A percentile compares a stretch with the other conserved stretches of the same genome.
phyloP scores from a whole-genome alignment of 208 protist species.

The Blechomonas ayalai region DNA sequence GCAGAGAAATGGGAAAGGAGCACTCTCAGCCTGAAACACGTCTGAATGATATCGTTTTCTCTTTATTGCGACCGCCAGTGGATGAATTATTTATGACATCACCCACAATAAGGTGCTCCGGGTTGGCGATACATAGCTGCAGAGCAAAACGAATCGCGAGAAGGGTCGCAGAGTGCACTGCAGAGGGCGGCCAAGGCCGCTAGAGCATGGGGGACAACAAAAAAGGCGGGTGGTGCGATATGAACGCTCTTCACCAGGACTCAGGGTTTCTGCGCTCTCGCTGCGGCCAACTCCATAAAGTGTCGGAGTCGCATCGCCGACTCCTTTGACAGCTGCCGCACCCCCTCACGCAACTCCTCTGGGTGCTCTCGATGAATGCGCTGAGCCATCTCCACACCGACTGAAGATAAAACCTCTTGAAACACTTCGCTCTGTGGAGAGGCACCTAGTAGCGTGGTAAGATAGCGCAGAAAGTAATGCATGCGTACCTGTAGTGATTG shows the following conservation, averaged over 20 bases:
- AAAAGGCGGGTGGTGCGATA: too few relatives aligned
- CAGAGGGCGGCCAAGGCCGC: too few relatives aligned
- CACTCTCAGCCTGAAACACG: neutral
- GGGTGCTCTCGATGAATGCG: constrained; percentile 23
- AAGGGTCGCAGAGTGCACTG: too few relatives aligned
- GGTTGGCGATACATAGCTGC: too few relatives aligned
- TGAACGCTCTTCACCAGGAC: too few relatives aligned
- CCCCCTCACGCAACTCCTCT: constrained; percentile 27
- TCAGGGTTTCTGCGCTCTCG: neutral
- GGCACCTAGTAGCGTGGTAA: constrained; percentile 3
- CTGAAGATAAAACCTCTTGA: constrained; percentile 11
- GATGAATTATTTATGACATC: too few relatives aligned
- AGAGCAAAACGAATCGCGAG: too few relatives aligned
- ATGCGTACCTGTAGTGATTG: constrained; percentile 1
- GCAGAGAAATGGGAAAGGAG: too few relatives aligned
- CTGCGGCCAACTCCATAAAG: constrained; percentile 45
- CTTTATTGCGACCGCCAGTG: too few relatives aligned
- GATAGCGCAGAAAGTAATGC: constrained; percentile 5
- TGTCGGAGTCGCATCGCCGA: constrained; percentile 32
- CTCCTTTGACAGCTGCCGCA: constrained; percentile 28
- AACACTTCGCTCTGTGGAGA: constrained; percentile 6
- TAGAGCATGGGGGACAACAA: too few relatives aligned
- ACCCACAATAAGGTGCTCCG: too few relatives aligned
- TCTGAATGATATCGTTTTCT: neutral
- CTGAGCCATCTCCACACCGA: constrained; percentile 28